Base-by-base conservation (phyloP, 176 grass and related monocot genomes). In the Dactylis glomerata region DNA sequence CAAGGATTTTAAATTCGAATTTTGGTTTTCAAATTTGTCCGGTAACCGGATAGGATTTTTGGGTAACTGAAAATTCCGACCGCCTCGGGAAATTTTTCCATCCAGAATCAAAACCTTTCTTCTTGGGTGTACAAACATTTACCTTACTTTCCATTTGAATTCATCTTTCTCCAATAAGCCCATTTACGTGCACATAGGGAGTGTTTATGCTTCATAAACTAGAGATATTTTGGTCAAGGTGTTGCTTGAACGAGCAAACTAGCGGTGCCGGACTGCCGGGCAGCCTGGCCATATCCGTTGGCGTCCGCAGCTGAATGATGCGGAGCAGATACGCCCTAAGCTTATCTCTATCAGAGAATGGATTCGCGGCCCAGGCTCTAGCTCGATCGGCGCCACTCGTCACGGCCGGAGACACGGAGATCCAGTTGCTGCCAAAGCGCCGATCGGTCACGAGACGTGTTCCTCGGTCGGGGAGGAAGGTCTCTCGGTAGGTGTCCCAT, bases 271-370 rank as follows among this genome's bases (percentile, higher is more conserved):
- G 34, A 36, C 34, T 36, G 34, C 34, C 34, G 34, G 34, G 34
- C 34, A 36, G 34, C 3, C 16, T 16, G 45, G 36, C 68, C 62
- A 52, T 73, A 88, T 84, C 86, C 14, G 31, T 79, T 22, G 38
- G 14, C 46, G n/a, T 68, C 62, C 33, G 19, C 37, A 22, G 38
- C 40, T 31, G 51, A 32, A 49, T 72, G 81, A 54, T 84, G 81
- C 45, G 46, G 8, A 37, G 9, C 8, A 78, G 73, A 88, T 88
- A 83, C 74, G 75, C 42, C 65, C 81, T 84, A 73, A 63, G 70
- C 41, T 72, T 27, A 72, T 23, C 13, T 13, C 41, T 30, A 28
- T 73, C 73, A 51, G 20, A 11, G 47, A 42, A 75, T 75, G 72
- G 13, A 8, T 28, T 59, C 52, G 36, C 45, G 23, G 20, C 2